These are phyloP conservation scores for Cicer cuneatum DNA, from an alignment of 306 rosid species.

Conservation along the genomic window DNA sequence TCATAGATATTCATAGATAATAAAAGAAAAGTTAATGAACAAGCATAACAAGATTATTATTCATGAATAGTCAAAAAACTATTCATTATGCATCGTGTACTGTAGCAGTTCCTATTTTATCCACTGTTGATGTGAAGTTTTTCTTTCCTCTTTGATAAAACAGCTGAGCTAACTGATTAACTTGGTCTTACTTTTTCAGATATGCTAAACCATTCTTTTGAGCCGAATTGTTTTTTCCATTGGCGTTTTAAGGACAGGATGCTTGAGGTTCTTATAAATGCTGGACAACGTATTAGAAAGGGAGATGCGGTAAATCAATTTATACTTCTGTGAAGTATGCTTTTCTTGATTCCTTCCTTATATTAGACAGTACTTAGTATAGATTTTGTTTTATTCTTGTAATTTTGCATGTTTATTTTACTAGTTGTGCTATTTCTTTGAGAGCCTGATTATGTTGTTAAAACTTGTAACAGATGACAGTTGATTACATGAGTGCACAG, in stretches of 20 bases:
- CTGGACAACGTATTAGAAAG: constrained; percentile 80
- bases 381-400: background rate
- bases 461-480: constrained; percentile 75
- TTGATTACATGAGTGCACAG: constrained; percentile 73
- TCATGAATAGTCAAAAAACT: background rate
- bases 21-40: constrained; percentile 26
- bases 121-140: background rate
- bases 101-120: constrained; percentile 6
- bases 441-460: constrained; percentile 47
- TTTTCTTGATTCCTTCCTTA: constrained; percentile 36
- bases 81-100: constrained; percentile 12
- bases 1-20: background rate
- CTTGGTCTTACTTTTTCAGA: constrained; percentile 59
- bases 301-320: constrained; percentile 84
- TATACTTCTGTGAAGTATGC: constrained; percentile 14
- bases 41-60: constrained; percentile 14
- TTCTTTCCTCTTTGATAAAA: background rate
- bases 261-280: constrained; percentile 98
- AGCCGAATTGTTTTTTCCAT: constrained; percentile 94
- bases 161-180: constrained; percentile 36
- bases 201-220: constrained; percentile 95
- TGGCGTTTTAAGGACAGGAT: constrained; percentile 97
- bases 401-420: constrained; percentile 8
- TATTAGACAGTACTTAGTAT: background rate
- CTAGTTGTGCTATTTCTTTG: constrained; percentile 26